phyloP scores from a whole-genome alignment of 352 stramenopile species.

The Elongisporangium senticosum region DNA sequence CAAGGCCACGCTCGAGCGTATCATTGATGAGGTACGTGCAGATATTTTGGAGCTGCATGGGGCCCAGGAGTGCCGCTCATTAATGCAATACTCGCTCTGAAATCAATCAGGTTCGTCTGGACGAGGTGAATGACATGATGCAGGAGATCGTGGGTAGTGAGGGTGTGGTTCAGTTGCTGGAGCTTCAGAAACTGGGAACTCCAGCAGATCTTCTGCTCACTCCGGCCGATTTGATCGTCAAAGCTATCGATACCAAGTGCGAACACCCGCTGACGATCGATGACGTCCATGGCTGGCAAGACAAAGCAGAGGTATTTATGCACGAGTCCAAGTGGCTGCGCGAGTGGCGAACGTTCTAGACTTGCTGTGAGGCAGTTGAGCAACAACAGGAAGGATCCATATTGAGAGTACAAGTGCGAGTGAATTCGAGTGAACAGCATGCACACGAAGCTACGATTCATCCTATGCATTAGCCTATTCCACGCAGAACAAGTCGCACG shows the following conservation, averaged over 20 bases:
- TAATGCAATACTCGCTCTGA: slow-evolving; percentile 5
- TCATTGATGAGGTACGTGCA: slow-evolving; percentile 52
- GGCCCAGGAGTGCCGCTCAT: not conserved
- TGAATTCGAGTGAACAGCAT: not conserved
- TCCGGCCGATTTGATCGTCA: slow-evolving; percentile 59
- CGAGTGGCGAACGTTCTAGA: slow-evolving; percentile 77
- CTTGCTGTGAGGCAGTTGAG: not conserved
- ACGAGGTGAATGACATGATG: slow-evolving; percentile 82
- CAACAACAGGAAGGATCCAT: not conserved
- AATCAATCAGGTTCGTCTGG: slow-evolving; percentile 44
- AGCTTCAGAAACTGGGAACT: slow-evolving; percentile 77
- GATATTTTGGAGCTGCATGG: slow-evolving; percentile 1
- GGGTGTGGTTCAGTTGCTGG: slow-evolving; percentile 41
- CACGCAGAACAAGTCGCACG: not conserved
- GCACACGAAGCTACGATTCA: slow-evolving; percentile 1
- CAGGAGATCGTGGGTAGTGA: slow-evolving; percentile 52
- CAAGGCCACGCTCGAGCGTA: slow-evolving; percentile 35
- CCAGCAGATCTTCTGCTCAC: slow-evolving; percentile 69
- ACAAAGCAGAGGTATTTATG: slow-evolving; percentile 30
- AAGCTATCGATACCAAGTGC: slow-evolving; percentile 14
- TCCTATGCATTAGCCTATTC: not conserved
- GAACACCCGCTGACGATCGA: slow-evolving; percentile 18
- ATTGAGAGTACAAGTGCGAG: slow-evolving; percentile 1
- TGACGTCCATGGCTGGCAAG: slow-evolving; percentile 44
- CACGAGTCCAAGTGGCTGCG: slow-evolving; percentile 48